Percentiles rank a stretch among this genome's conserved stretches.
Conservation (phyloP, 2,329 filamentous ascomycete species). For the Paecilomyces niveus region DNA sequence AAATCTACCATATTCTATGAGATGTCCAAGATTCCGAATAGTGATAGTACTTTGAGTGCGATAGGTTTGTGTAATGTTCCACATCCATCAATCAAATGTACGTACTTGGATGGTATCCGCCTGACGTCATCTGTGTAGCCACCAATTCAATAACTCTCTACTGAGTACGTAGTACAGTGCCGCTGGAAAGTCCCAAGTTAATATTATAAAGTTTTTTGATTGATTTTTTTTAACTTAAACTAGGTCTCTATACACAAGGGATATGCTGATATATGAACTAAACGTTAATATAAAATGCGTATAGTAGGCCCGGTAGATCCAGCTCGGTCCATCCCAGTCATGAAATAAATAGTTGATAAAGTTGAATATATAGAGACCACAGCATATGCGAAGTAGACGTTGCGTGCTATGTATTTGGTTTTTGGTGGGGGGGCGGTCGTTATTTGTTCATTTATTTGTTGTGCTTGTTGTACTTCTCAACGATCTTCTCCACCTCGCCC, state of each 20-base stretch:
- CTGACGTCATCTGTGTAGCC: not conserved
- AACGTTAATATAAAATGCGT: not conserved
- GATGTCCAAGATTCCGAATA: not conserved
- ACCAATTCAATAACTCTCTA: not conserved
- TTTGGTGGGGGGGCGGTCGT: not conserved
- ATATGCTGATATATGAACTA: not conserved
- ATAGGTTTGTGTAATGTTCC: too few relatives aligned
- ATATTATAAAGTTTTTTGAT: not conserved
- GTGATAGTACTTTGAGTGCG: too few relatives aligned
- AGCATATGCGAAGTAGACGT: not conserved
- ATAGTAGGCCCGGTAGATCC: not conserved
- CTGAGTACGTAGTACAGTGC: too few relatives aligned
- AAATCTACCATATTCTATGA: not conserved
- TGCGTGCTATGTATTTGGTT: not conserved
- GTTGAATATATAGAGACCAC: not conserved
- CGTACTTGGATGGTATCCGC: too few relatives aligned
- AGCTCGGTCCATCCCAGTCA: not conserved
- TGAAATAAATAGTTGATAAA: not conserved
- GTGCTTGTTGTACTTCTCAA: slow-evolving; percentile 62
- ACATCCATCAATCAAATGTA: too few relatives aligned
- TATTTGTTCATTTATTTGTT: slow-evolving; percentile 12
- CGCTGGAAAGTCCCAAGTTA: not conserved
- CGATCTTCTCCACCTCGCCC: slow-evolving; percentile 94
- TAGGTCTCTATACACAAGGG: not conserved
- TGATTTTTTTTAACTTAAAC: not conserved